phyloP scores from a whole-genome alignment of 495 filamentous ascomycete genomes.

The Penicillium tannophilum region DNA sequence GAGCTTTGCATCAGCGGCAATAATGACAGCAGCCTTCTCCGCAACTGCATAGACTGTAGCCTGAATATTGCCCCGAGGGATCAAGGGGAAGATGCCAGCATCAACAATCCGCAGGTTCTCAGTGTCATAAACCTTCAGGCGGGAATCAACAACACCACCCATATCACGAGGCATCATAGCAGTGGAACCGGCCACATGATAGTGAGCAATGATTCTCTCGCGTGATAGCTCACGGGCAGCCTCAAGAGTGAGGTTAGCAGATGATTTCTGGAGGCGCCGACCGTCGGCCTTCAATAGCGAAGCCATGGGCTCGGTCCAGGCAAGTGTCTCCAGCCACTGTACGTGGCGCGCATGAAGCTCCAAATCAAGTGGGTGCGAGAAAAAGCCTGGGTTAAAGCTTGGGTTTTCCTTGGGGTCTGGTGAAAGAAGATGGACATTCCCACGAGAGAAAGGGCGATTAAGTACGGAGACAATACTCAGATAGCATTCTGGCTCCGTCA shows the following conservation, averaged over 20 bases:
- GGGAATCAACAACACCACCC: slow-evolving; percentile 55
- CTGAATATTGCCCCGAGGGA: slow-evolving; percentile 52
- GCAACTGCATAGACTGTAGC: slow-evolving; percentile 58
- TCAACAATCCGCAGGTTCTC: slow-evolving; percentile 55
- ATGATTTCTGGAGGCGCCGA: slow-evolving; percentile 23
- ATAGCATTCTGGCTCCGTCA: neutral
- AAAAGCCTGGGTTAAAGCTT: slow-evolving; percentile 25
- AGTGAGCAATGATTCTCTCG: slow-evolving; percentile 18
- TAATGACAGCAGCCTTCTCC: slow-evolving; percentile 56
- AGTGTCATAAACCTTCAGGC: slow-evolving; percentile 50
- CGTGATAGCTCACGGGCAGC: neutral
- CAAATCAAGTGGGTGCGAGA: slow-evolving; percentile 30
- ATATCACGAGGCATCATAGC: slow-evolving; percentile 36
- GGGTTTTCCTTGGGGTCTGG: slow-evolving; percentile 11
- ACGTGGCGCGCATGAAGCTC: slow-evolving; percentile 32
- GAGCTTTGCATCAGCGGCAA: slow-evolving; percentile 21
- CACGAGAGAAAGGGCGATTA: slow-evolving; percentile 27
- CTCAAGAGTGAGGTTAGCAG: slow-evolving; percentile 15
- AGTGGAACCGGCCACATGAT: slow-evolving; percentile 50
- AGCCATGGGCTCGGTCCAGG: slow-evolving; percentile 41
- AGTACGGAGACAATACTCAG: slow-evolving; percentile 10
- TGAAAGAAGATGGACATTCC: slow-evolving; percentile 25
- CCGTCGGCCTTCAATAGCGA: slow-evolving; percentile 13
- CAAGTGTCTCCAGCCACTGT: slow-evolving; percentile 25
- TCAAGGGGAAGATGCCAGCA: slow-evolving; percentile 52